Conservation (phyloP, 495 filamentous ascomycete species). For the Tuber aestivum region DNA sequence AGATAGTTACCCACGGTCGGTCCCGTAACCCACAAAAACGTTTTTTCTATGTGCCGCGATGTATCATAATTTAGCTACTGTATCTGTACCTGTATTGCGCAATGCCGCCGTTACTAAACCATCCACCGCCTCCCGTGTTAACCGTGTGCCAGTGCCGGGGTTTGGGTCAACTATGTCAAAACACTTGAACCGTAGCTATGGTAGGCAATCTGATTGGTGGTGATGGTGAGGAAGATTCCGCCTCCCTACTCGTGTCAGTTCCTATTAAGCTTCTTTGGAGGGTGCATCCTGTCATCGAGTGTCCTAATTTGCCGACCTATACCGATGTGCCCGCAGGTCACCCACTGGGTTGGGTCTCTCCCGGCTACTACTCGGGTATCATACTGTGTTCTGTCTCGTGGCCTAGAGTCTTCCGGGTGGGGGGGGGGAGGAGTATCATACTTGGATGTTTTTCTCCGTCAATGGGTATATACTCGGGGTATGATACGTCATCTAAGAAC, state of each 20-base stretch:
- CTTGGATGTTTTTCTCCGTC: background rate
- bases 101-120: background rate
- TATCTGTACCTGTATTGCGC: background rate
- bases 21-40: background rate
- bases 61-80: too few relatives aligned
- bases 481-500: background rate
- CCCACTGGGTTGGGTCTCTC: background rate
- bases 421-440: background rate
- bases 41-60: background rate
- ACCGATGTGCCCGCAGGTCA: background rate
- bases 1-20: too few relatives aligned
- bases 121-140: background rate
- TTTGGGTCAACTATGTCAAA: background rate
- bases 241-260: background rate
- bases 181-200: background rate
- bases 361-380: background rate
- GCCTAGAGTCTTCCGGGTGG: background rate
- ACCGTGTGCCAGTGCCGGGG: background rate
- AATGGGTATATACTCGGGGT: constrained; percentile 2
- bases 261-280: background rate
- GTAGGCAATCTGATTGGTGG: background rate
- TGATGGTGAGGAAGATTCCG: background rate
- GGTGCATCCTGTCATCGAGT: background rate
- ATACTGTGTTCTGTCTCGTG: background rate
- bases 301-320: background rate